A percentile compares a stretch with the other conserved stretches of the same genome.
Evolutionary conservation across 768 basidiomycete species (phyloP).

Genomic region (Suillus brevipes): DNA sequence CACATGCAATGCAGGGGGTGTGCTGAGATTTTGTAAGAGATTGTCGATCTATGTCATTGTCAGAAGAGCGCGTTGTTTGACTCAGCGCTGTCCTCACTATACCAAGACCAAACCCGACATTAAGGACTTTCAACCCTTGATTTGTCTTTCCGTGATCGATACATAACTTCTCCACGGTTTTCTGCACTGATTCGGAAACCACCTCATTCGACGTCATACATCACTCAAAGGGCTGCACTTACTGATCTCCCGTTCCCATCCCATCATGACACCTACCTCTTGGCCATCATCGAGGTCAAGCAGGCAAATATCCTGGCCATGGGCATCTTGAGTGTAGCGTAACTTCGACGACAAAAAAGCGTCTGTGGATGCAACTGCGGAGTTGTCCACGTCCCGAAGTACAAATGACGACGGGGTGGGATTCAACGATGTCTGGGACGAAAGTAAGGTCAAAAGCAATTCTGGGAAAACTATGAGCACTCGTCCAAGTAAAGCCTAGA

Average conservation of each 20-base stretch:
- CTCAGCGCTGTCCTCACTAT: conserved; percentile 53
- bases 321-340: conserved; percentile 63
- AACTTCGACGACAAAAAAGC: conserved; percentile 73
- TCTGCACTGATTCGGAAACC: conserved; percentile 53
- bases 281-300: conserved; percentile 59
- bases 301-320: conserved; percentile 83
- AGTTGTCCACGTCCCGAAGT: conserved; percentile 51
- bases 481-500: conserved; percentile 6
- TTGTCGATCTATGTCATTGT: conserved; percentile 65
- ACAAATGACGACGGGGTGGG: conserved; percentile 35
- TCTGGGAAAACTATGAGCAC: conserved; percentile 43
- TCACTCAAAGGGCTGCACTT: conserved; percentile 20
- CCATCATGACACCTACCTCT: conserved; percentile 99
- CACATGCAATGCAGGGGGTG: conserved; percentile 69
- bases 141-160: conserved; percentile 45
- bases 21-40: conserved; percentile 67
- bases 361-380: conserved; percentile 61
- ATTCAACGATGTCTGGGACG: conserved; percentile 39
- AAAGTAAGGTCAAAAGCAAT: conserved; percentile 65
- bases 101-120: conserved; percentile 93
- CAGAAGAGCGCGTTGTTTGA: conserved; percentile 8
- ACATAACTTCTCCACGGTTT: conserved; percentile 72
- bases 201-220: conserved; percentile 20
- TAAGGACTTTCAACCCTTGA: conserved; percentile 66
- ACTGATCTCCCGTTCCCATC: conserved; percentile 91